Evolutionary conservation across 345 rosid genomes (phyloP), one percentile per base, ranked within the genome.

Genomic region (Raphanus raphanistrum): DNA sequence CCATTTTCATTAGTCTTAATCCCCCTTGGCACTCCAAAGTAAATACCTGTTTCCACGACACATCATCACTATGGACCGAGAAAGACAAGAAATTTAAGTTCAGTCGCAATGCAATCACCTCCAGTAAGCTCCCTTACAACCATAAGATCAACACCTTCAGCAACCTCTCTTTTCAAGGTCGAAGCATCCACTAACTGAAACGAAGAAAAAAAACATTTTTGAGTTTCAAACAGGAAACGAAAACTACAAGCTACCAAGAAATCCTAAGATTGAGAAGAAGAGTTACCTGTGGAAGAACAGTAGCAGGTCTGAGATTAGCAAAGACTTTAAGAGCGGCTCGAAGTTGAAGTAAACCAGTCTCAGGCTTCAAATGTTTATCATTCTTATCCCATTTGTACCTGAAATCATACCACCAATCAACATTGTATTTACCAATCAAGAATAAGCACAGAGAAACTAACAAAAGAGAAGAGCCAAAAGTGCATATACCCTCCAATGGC

Each of bases 71-170:
- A n/a, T n/a, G n/a, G n/a, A n/a, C n/a, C 35, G 57, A 28, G 33
- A 52, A 26, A 43, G 26, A 43, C 48, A 60, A 13, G 36, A 27
- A 27, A 3, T 55, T 8, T 3, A 36, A 35, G 45, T 68, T 8
- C 0, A 43, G 50, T 61, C 6, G 2, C 4, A 59, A 33, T 15
- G n/a, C 16, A 27, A 60, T 33, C 36, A 92, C 99, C 97, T 84
- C 99, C 98, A 2, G 98, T 95, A 79, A 95, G 99, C 88, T 95
- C 98, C 85, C 99, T 88, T n/a, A 95, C 94, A 79, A 95, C 99
- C 98, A 95, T 86, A 29, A 95, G 84, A 78, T 95, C 99, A 84
- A 95, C 98, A 62, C 94, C 98, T 83, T 95, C 93, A 60, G 94
- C 99, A 62, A 90, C 90, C 81, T 95, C 99, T 81, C 83, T 90